These are phyloP conservation scores for Verticillium klebahnii DNA, from an alignment of 2,329 filamentous ascomycete species.

Conservation along the genomic window DNA sequence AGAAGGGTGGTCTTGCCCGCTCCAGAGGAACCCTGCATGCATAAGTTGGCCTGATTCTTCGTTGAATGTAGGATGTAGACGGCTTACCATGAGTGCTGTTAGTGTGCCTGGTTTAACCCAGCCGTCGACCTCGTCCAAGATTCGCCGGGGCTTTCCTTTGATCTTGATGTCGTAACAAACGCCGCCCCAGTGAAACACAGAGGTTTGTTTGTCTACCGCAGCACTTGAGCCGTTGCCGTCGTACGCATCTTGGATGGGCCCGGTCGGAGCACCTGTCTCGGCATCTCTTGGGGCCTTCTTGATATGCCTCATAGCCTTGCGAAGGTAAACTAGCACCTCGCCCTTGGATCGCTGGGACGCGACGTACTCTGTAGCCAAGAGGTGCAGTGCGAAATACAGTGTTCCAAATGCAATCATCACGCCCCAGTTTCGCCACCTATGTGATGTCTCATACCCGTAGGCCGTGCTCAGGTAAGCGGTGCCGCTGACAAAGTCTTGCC, in stretches of 20 bases:
- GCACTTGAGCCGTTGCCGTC: constrained; percentile 12
- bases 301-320: constrained; percentile 37
- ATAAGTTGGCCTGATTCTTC: background rate
- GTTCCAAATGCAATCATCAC: constrained; percentile 48
- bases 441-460: constrained; percentile 40
- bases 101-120: constrained; percentile 66
- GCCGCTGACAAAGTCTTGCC: constrained; percentile 38
- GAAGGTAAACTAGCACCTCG: constrained; percentile 16
- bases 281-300: constrained; percentile 38
- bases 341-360: constrained; percentile 4
- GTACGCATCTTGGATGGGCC: no score
- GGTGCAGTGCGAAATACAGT: constrained; percentile 35
- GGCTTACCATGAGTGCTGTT: constrained; percentile 30
- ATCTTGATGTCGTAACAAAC: constrained; percentile 74
- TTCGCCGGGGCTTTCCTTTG: constrained; percentile 53
- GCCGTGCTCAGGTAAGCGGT: constrained; percentile 39
- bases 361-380: constrained; percentile 7
- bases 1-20: constrained; percentile 74
- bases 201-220: constrained; percentile 41
- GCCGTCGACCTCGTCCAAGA: constrained; percentile 57
- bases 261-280: constrained; percentile 19
- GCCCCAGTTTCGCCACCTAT: constrained; percentile 54
- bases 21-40: constrained; percentile 56
- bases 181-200: constrained; percentile 68
- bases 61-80: constrained; percentile 24